A percentile compares a stretch with the other conserved stretches of the same genome.
phyloP scores from a whole-genome alignment of 768 basidiomycete genomes.

The Daedalea quercina region DNA sequence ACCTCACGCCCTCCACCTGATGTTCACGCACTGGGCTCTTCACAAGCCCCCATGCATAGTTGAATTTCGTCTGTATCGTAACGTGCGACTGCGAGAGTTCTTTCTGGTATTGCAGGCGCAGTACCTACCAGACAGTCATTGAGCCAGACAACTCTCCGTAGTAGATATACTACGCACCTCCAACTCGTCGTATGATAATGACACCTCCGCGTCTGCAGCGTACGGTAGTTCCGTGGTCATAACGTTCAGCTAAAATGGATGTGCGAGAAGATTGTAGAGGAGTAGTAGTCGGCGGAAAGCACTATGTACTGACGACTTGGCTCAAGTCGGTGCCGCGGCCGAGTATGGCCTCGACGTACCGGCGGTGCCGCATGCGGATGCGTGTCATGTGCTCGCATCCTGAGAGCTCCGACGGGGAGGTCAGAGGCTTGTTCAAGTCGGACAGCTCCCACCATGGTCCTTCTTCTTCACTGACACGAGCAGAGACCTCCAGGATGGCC shows the following conservation, averaged over 20 bases:
- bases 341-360: too few relatives aligned
- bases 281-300: too few relatives aligned
- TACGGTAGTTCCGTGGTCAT: conserved; percentile 88
- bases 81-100: conserved; percentile 80
- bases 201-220: conserved; percentile 90
- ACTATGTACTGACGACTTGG: too few relatives aligned
- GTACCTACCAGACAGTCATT: conserved; percentile 45
- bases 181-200: conserved; percentile 83
- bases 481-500: background rate
- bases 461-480: too few relatives aligned
- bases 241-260: too few relatives aligned
- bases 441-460: too few relatives aligned
- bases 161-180: conserved; percentile 43
- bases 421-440: too few relatives aligned
- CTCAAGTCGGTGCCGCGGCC: too few relatives aligned
- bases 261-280: too few relatives aligned
- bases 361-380: too few relatives aligned
- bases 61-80: conserved; percentile 94
- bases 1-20: conserved; percentile 86
- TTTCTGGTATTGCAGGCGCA: conserved; percentile 82
- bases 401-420: too few relatives aligned
- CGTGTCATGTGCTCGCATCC: too few relatives aligned
- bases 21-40: conserved; percentile 82
- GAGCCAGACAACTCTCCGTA: background rate
- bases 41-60: conserved; percentile 94